A percentile compares a stretch with the other conserved stretches of the same genome.
Conservation (phyloP, 345 rosid genomes). For the Linum trigynum region DNA sequence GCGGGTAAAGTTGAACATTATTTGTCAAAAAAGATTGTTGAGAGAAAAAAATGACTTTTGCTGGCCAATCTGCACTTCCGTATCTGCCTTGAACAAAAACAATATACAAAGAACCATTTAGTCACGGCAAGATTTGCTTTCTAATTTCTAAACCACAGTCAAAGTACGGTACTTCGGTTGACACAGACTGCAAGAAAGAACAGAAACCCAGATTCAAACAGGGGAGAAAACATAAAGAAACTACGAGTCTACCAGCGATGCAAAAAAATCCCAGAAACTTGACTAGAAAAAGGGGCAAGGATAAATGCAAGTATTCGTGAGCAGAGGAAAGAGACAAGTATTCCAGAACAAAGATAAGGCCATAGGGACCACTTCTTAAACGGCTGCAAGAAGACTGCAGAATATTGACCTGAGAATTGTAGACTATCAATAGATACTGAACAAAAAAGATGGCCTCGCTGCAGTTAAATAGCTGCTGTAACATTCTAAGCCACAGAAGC, state of each 20-base stretch:
- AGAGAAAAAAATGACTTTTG: background rate
- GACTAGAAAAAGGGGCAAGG: background rate
- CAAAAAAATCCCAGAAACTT: background rate
- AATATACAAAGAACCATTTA: background rate
- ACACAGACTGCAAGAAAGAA: background rate
- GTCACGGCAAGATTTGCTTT: background rate
- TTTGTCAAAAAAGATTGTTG: slow-evolving; percentile 3
- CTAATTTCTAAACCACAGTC: background rate
- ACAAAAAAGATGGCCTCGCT: background rate
- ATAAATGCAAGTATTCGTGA: background rate
- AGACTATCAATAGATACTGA: too few relatives aligned
- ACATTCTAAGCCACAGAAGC: background rate
- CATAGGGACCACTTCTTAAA: too few relatives aligned
- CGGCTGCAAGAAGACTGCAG: too few relatives aligned
- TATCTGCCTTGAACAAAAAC: background rate
- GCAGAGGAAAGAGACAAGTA: background rate
- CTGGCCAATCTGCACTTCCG: background rate
- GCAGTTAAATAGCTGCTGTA: background rate
- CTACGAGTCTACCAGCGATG: background rate
- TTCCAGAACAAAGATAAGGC: too few relatives aligned
- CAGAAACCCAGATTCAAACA: background rate
- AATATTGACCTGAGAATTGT: too few relatives aligned
- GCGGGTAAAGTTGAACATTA: slow-evolving; percentile 25
- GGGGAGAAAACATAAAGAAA: too few relatives aligned
- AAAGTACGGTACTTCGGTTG: background rate